Evolutionary conservation across 768 basidiomycete genomes (phyloP), one percentile per base, ranked within the genome.

Genomic region (Boletus subcaerulescens): DNA sequence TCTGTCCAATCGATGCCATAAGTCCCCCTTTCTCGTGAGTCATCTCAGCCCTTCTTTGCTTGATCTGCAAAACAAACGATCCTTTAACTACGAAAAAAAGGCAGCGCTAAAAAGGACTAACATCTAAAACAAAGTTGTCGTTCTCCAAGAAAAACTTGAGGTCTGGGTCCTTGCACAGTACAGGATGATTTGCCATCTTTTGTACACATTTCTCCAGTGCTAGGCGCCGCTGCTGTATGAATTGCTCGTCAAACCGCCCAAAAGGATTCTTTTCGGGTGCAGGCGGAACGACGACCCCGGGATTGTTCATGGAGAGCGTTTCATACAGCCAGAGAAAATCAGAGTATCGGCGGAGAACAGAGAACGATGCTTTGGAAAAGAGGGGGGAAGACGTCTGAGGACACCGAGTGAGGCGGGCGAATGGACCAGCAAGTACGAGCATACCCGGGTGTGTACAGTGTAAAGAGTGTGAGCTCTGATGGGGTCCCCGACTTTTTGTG

Each of bases 311-410:
- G 0, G 86, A 87, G 2, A 99, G 80, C 0, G 88, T 85, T 64
- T 94, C 93, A 70, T 91, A 97, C 1, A 99, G 73, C 97, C 97
- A 98, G 18, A 98, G 80, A 65, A 98, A 99, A 71, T 99, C 96
- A 7, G 92, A 93, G 72, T 97, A 99, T 32, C 97, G 86, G n/a
- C 97, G 83, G 2, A 99, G 84, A 48, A 98, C 97, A 3, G 94
- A 95, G 70, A 97, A 96, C 1, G 84, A 76, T 1, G 86, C 82
- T 76, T 91, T 92, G 60, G 85, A 82, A 73, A 82, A 98, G 24
- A 87, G 73, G 0, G 91, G 86, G 4, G 93, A 95, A 8, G 87
- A 91, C 0, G 94, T 97, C 88, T 92, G 60, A 39, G 17, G n/a
- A 10, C 31, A 45, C 2, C 33, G 11, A 56, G 50, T 52, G 40